phyloP scores from a whole-genome alignment of 2,329 filamentous ascomycete genomes.

The Aspergillus udagawae region DNA sequence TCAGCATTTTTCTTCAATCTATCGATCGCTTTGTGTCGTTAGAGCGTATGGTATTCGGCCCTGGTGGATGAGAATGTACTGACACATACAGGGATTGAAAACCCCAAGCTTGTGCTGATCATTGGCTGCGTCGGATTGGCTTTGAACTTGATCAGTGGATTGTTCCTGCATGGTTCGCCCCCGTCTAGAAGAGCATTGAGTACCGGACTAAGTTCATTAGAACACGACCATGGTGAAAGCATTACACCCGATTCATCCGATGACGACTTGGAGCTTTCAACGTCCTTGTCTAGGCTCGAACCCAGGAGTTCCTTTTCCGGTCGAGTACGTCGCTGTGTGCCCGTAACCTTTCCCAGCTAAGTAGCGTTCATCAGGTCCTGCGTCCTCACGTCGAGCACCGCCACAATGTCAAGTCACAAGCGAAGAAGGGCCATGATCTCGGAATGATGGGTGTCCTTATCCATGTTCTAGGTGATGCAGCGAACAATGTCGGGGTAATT shows the following conservation, averaged over 20 bases:
- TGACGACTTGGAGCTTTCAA: too few relatives aligned
- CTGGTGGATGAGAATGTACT: not conserved
- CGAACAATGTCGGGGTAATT: constrained; percentile 72
- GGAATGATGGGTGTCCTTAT: constrained; percentile 67
- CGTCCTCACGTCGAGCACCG: not conserved
- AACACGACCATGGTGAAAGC: not conserved
- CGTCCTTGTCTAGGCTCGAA: too few relatives aligned
- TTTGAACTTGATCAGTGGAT: constrained; percentile 62
- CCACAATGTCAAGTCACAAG: not conserved
- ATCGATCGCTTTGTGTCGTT: not conserved
- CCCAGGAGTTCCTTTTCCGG: too few relatives aligned
- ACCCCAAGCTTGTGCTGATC: constrained; percentile 62
- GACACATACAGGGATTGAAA: constrained; percentile 50
- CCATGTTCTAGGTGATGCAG: constrained; percentile 66
- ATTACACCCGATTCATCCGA: not conserved
- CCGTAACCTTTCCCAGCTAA: too few relatives aligned
- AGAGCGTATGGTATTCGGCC: not conserved
- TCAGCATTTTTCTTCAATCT: too few relatives aligned
- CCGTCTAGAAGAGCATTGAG: too few relatives aligned
- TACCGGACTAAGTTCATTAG: not conserved
- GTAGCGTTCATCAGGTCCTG: not conserved
- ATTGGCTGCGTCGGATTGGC: constrained; percentile 62
- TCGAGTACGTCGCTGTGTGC: not conserved
- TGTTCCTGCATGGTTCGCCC: constrained; percentile 57
- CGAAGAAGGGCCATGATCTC: constrained; percentile 48